Base-by-base conservation (phyloP, 1,284 basidiomycete species). In the Trametes pubescens region DNA sequence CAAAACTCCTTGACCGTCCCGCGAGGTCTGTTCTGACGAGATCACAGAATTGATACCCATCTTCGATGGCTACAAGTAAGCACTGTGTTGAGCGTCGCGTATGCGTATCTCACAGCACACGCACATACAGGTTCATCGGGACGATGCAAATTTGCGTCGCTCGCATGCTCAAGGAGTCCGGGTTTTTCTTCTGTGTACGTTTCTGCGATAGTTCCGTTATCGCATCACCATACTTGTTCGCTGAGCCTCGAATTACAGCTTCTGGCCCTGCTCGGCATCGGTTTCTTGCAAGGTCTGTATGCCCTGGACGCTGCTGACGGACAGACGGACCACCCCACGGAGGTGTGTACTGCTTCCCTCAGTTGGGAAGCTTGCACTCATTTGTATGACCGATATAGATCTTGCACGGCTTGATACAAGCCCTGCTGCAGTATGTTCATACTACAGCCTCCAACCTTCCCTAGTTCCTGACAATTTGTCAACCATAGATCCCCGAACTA, bases 281-380 rank as follows among this genome's bases (percentile, higher is more conserved):
- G 96, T 0, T 98, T 98, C 74, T 83, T 85, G 21, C 95, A 96
- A 77, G 93, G 89, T 1, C 81, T 97, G 68, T 95, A 92, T 73
- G 95, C 96, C 1, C 81, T 98, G 32, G 95, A 98, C 73, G 94
- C 93, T 35, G 94, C 95, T 2, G 95, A 98, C 76, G 94, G 94
- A 21, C 82, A 86, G 44, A 83, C 82, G 1, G 89, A 92, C 61
- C 81, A 85, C 34, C 78, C 82, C 3, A 75, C 74, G 2, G 72
- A 75, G 47, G 89, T 89, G 70, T 67, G 53, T 26, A 18, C 51
- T 35, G 37, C 32, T 24, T 22, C 10, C 13, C 22, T 53, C 5
- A 29, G 13, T 38, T 14, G 44, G 21, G 37, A 7, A 51, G 32
- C 1, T 0, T 22, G 13, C 22, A 13, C 47, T 51, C 10, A 38